Evolutionary conservation across 2,329 filamentous ascomycete species (phyloP).

Genomic region (Fusarium liriodendri): DNA sequence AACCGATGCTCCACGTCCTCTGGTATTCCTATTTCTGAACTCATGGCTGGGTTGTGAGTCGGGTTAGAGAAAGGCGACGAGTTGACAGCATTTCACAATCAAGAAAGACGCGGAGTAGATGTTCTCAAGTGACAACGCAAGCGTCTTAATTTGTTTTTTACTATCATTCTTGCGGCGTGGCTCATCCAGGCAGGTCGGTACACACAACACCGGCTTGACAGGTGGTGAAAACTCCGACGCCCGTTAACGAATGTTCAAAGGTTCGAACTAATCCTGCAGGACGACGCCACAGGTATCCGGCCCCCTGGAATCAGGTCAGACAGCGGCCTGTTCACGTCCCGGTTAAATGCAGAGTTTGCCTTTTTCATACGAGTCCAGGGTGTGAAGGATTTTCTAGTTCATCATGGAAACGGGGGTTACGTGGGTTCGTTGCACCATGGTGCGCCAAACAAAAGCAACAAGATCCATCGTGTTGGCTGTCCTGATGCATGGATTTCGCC

Average conservation of each 20-base stretch:
- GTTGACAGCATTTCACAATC: neutral
- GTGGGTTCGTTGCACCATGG: neutral
- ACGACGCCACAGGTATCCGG: constrained; percentile 1
- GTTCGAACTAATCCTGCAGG: neutral
- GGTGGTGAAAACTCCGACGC: neutral
- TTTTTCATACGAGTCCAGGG: neutral
- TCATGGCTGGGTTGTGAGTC: constrained; percentile 11
- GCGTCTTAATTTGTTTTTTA: constrained; percentile 9
- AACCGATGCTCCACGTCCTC: constrained; percentile 11
- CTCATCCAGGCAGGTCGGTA: neutral
- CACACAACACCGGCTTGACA: neutral
- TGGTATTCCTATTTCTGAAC: neutral
- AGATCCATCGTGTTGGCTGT: neutral
- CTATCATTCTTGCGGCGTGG: neutral
- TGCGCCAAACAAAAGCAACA: neutral
- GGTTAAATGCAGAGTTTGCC: neutral
- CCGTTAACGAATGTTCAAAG: neutral
- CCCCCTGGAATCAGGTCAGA: neutral
- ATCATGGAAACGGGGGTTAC: neutral
- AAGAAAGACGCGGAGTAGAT: neutral
- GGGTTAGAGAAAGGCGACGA: neutral
- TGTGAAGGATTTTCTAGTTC: neutral
- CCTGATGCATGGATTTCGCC: neutral
- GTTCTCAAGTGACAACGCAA: neutral
- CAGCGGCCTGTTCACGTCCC: neutral